A percentile compares a stretch with the other conserved stretches of the same genome.
Conservation (phyloP, 495 filamentous ascomycete genomes). For the Lepraria neglecta region DNA sequence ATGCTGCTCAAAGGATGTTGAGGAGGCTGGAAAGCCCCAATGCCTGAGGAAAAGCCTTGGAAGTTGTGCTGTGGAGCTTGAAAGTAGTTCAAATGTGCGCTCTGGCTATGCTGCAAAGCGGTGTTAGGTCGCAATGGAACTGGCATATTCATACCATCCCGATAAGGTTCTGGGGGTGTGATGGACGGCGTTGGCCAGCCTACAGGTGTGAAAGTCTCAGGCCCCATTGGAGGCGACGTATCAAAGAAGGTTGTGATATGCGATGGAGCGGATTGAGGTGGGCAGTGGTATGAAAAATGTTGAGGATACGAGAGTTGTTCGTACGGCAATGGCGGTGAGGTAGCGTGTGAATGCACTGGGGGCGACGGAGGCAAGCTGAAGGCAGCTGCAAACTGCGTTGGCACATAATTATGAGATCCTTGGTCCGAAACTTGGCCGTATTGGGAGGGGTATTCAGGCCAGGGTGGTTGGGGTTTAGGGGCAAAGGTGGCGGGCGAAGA, state of each 20-base stretch:
- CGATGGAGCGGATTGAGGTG: slow-evolving; percentile 28
- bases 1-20: slow-evolving; percentile 2
- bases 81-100: slow-evolving; percentile 9
- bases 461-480: slow-evolving; percentile 13
- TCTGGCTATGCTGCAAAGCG: slow-evolving; percentile 13
- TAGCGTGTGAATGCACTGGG: slow-evolving; percentile 6
- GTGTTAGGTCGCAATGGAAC: slow-evolving; percentile 9
- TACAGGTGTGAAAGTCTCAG: slow-evolving; percentile 15
- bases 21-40: slow-evolving; percentile 3
- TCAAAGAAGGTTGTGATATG: slow-evolving; percentile 28
- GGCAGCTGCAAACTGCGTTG: slow-evolving; percentile 8
- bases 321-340: slow-evolving; percentile 1
- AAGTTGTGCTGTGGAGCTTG: slow-evolving; percentile 8
- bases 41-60: not conserved
- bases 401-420: not conserved
- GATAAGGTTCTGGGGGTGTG: slow-evolving; percentile 18
- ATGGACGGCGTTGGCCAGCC: slow-evolving; percentile 19
- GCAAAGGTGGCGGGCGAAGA: slow-evolving; percentile 18
- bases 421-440: slow-evolving; percentile 9
- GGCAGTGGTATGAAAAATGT: slow-evolving; percentile 20
- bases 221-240: slow-evolving; percentile 19
- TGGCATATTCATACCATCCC: slow-evolving; percentile 6
- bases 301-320: slow-evolving; percentile 12
- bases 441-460: slow-evolving; percentile 14
- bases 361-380: slow-evolving; percentile 16